phyloP scores from a whole-genome alignment of 768 basidiomycete genomes.

The Pisolithus marmoratus region DNA sequence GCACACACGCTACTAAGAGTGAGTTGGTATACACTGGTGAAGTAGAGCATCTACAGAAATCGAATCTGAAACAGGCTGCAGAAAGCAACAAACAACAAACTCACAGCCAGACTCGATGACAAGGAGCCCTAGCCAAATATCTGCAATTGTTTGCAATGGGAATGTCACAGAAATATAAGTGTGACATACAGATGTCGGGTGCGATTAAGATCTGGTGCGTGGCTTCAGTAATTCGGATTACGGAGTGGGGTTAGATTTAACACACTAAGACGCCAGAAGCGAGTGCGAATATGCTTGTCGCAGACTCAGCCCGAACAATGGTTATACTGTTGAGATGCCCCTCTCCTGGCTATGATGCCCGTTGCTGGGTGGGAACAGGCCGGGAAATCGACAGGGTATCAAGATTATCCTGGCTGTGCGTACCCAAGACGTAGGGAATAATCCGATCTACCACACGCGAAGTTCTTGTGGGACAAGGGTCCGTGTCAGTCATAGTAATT shows the following conservation, averaged over 20 bases:
- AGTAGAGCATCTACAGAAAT: no score
- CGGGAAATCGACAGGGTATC: background rate
- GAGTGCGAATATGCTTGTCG: background rate
- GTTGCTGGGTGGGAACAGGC: background rate
- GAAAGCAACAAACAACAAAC: no score
- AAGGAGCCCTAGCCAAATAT: background rate
- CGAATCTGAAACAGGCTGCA: no score
- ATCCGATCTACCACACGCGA: background rate
- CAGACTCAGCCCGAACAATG: background rate
- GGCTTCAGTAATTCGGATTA: background rate
- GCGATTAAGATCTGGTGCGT: background rate
- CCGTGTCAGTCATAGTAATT: no score
- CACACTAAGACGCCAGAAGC: background rate
- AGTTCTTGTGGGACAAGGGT: background rate
- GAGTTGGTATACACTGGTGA: no score
- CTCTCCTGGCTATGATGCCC: background rate
- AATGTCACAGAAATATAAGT: background rate
- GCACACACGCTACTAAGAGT: no score
- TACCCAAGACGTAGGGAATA: background rate
- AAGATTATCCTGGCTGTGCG: background rate
- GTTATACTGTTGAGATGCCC: background rate
- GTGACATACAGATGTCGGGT: background rate
- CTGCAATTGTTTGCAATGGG: background rate
- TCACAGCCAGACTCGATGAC: background rate
- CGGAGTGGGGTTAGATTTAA: background rate